Percentiles rank a stretch among this genome's conserved stretches.
phyloP scores from a whole-genome alignment of 1,139 yeast genomes.

The Geotrichum candidum region DNA sequence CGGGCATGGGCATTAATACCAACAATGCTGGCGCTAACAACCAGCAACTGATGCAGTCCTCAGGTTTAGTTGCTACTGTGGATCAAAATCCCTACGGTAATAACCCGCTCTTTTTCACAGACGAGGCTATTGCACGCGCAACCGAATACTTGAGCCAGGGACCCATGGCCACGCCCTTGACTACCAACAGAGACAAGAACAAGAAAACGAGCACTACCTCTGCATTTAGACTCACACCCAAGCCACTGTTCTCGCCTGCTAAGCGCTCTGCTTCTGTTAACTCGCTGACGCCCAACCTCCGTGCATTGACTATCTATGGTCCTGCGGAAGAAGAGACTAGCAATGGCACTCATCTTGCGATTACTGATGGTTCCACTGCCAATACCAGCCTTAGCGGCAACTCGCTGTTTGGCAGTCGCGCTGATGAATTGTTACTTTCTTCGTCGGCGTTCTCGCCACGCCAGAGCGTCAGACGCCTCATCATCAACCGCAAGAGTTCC shows the following conservation, averaged over 20 bases:
- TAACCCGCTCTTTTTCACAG: conserved; percentile 54
- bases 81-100: conserved; percentile 69
- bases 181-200: conserved; percentile 35
- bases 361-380: conserved; percentile 2
- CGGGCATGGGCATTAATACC: neutral
- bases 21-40: neutral
- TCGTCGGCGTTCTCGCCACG: conserved; percentile 72
- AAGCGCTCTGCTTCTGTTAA: conserved; percentile 15
- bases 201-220: conserved; percentile 55
- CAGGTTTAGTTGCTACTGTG: conserved; percentile 39
- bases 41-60: neutral
- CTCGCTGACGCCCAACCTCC: neutral
- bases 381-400: neutral
- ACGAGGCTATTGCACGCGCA: conserved; percentile 32
- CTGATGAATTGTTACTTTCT: conserved; percentile 63
- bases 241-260: conserved; percentile 35
- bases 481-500: conserved; percentile 44
- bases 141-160: conserved; percentile 35
- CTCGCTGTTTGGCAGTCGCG: conserved; percentile 34
- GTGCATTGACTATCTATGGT: neutral
- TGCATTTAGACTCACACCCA: conserved; percentile 58
- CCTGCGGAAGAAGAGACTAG: neutral
- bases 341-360: conserved; percentile 11
- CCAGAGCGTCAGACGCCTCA: conserved; percentile 50
- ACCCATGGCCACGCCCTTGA: conserved; percentile 52